Conservation (phyloP, 306 rosid species). For the Glycyrrhiza uralensis region DNA sequence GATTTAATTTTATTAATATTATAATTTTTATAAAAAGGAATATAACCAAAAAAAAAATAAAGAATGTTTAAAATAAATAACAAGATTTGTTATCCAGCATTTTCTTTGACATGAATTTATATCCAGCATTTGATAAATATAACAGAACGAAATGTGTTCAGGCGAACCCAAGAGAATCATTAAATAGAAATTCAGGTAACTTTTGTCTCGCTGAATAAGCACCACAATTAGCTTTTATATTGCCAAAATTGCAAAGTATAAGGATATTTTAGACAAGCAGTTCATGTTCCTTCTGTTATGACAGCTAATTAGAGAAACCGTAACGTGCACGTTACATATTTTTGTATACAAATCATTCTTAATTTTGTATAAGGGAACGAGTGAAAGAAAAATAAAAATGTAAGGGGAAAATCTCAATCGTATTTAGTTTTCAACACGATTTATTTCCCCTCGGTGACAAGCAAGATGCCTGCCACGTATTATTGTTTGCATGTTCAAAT, state of each 20-base stretch:
- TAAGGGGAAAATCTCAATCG: neutral
- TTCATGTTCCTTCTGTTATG: neutral
- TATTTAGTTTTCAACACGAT: no score
- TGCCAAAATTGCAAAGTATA: neutral
- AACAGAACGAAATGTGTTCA: neutral
- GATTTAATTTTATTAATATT: neutral
- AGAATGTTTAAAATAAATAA: no score
- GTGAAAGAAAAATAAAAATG: neutral
- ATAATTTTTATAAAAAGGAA: neutral
- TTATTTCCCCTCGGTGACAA: neutral
- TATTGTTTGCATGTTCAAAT: neutral
- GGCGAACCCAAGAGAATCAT: neutral
- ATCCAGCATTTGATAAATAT: neutral
- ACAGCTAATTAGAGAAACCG: neutral
- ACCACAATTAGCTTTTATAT: neutral
- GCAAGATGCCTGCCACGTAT: neutral
- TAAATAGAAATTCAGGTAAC: neutral
- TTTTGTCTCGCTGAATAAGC: neutral
- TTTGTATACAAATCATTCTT: neutral
- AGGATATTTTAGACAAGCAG: neutral
- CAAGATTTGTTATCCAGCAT: no score
- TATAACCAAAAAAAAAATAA: neutral
- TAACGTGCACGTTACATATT: constrained; percentile 21
- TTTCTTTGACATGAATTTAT: no score
- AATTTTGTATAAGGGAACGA: neutral